Conservation (phyloP, 768 basidiomycete species). For the Atractiella rhizophila region DNA sequence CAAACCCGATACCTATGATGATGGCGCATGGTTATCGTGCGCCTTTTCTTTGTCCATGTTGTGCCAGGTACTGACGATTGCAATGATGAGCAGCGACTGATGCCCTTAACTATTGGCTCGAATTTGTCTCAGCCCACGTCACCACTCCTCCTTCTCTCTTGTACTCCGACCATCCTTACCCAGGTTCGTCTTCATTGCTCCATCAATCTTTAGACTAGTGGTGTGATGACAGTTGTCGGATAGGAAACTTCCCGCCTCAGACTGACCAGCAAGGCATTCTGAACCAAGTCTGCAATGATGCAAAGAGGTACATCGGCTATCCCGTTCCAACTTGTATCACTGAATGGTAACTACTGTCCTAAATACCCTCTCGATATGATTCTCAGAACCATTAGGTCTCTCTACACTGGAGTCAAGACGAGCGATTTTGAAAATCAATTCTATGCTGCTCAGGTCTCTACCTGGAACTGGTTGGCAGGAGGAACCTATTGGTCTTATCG, state of each 20-base stretch:
- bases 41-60: slow-evolving; percentile 9
- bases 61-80: slow-evolving; percentile 2
- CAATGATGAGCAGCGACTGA: slow-evolving; percentile 10
- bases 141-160: slow-evolving; percentile 9
- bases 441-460: slow-evolving; percentile 14
- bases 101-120: slow-evolving; percentile 8
- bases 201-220: neutral
- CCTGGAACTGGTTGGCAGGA: slow-evolving; percentile 15
- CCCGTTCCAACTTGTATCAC: slow-evolving; percentile 15
- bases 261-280: slow-evolving; percentile 9
- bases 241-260: slow-evolving; percentile 14
- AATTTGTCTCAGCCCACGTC: slow-evolving; percentile 7
- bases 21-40: slow-evolving; percentile 3
- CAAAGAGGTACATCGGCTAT: slow-evolving; percentile 9
- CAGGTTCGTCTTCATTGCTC: neutral
- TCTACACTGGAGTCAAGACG: slow-evolving; percentile 15
- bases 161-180: slow-evolving; percentile 11
- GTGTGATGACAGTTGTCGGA: neutral
- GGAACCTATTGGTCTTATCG: slow-evolving; percentile 7
- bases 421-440: slow-evolving; percentile 13
- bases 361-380: neutral
- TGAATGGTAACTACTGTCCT: slow-evolving; percentile 10
- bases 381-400: slow-evolving; percentile 3
- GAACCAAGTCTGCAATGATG: slow-evolving; percentile 12
- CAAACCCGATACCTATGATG: neutral